Percentiles rank a stretch among this genome's conserved stretches.
Evolutionary conservation across 2,329 filamentous ascomycete species (phyloP).

Genomic region (Ceratocystis variospora): DNA sequence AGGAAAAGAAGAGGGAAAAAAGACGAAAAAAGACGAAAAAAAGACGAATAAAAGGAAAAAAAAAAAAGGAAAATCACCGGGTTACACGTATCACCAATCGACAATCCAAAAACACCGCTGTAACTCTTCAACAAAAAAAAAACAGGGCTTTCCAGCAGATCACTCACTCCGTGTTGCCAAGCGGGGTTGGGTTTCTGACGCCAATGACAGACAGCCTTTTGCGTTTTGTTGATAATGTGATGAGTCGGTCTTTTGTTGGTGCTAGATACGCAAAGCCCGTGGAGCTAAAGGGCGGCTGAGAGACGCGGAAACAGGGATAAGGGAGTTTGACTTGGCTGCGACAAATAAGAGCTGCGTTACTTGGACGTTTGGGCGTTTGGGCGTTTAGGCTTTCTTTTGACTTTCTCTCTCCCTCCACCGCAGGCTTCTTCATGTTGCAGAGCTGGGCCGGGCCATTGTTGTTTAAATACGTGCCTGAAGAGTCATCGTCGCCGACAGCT

Average conservation of each 20-base stretch:
- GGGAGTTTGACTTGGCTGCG: constrained; percentile 3
- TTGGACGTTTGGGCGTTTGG: not conserved
- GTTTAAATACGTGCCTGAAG: not conserved
- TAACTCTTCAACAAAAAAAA: constrained; percentile 8
- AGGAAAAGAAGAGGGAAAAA: not conserved
- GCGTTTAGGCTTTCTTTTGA: not conserved
- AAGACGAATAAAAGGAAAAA: too few relatives aligned
- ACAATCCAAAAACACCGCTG: not conserved
- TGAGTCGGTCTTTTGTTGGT: constrained; percentile 5
- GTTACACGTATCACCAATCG: not conserved
- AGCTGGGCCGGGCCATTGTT: not conserved
- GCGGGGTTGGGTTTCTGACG: not conserved
- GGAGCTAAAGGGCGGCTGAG: not conserved
- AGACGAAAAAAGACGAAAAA: too few relatives aligned
- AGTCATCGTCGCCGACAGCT: not conserved
- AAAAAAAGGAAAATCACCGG: not conserved
- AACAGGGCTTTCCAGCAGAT: not conserved
- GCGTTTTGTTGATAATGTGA: constrained; percentile 2
- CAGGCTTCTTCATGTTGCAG: not conserved
- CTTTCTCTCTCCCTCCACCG: not conserved
- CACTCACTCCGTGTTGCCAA: not conserved
- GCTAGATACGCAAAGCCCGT: not conserved
- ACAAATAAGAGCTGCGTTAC: not conserved
- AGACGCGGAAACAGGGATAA: not conserved
- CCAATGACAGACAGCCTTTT: too few relatives aligned